Evolutionary conservation across 306 rosid species (phyloP), one percentile per base, ranked within the genome.

Genomic region (Ochetophila trinervis): DNA sequence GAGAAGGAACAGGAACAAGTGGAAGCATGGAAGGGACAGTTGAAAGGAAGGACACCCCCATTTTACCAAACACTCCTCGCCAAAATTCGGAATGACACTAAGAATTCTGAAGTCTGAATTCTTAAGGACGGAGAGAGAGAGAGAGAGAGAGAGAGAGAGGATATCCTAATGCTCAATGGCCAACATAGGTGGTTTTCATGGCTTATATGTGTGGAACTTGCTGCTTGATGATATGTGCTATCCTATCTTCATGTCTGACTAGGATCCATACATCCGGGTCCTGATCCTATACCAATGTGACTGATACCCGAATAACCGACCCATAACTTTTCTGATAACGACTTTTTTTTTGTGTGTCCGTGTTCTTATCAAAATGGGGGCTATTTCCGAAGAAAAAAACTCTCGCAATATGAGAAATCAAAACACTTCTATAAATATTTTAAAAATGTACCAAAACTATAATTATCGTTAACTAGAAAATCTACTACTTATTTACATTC

Each of bases 31-130:
- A 67, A 60, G 90, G 80, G 53, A 74, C 54, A 60, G 90, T 76
- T 23, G 90, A 87, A 63, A 85, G 84, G 67, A 87, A 82, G 58
- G 92, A 90, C 69, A 87, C 73, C 66, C 82, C 88, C 97, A 87
- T 90, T 50, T 49, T 68, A 73, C 32, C 58, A 30, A 19, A 6
- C 20, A 47, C 53, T 60, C 72, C 21, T 47, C 64, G 8, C 5
- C 56, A 69, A 62, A 60, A 21, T 35, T 62, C 27, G 45, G 18
- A 12, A 0, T 32, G 32, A 10, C 27, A 7, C 13, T 35, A 11
- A 27, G 23, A 16, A 63, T 32, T 32, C 18, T 47, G 53, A 9
- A 53, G 17, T 53, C 18, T 55, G 35, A 4, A 20, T 8, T 6
- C 51, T 20, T 19, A 23, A 64, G 54, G 8, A 37, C 30, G 51